A percentile compares a stretch with the other conserved stretches of the same genome.
Evolutionary conservation across 805 yeast species (phyloP).

Genomic region (Wickerhamiella cacticola): DNA sequence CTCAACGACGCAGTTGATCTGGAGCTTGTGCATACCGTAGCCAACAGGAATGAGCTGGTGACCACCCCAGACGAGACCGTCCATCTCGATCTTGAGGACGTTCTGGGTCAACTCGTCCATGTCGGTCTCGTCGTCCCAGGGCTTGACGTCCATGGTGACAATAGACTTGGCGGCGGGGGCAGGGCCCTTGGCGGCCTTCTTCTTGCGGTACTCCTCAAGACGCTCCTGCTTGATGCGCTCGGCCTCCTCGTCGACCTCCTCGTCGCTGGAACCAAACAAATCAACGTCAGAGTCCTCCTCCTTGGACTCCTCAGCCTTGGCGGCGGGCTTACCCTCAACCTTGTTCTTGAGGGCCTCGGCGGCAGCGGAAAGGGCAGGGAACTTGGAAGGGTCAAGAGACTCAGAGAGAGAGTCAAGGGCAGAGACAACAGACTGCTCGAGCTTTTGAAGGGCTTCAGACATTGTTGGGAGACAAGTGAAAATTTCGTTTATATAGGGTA

Average conservation of each 20-base stretch:
- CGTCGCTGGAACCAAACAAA: constrained; percentile 88
- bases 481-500: constrained; percentile 6
- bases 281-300: constrained; percentile 88
- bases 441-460: constrained; percentile 35
- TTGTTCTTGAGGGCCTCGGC: constrained; percentile 66
- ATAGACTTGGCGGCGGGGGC: constrained; percentile 98
- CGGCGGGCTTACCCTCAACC: constrained; percentile 47
- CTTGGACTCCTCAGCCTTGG: constrained; percentile 49
- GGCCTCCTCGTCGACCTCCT: constrained; percentile 92
- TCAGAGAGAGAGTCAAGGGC: constrained; percentile 61
- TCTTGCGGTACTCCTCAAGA: constrained; percentile 94
- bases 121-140: constrained; percentile 99
- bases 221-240: constrained; percentile 96
- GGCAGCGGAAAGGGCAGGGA: constrained; percentile 69
- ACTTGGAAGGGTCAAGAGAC: constrained; percentile 83
- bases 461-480: constrained; percentile 6
- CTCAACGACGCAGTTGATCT: constrained; percentile 95
- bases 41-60: constrained; percentile 93
- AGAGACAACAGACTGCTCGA: constrained; percentile 30
- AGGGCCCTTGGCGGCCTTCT: constrained; percentile 94
- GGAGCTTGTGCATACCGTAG: constrained; percentile 98
- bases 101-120: constrained; percentile 75
- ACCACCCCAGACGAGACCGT: constrained; percentile 96
- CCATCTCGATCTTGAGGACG: constrained; percentile 75
- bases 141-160: constrained; percentile 95